phyloP scores from a whole-genome alignment of 768 basidiomycete genomes.

The Trametes meyenii region DNA sequence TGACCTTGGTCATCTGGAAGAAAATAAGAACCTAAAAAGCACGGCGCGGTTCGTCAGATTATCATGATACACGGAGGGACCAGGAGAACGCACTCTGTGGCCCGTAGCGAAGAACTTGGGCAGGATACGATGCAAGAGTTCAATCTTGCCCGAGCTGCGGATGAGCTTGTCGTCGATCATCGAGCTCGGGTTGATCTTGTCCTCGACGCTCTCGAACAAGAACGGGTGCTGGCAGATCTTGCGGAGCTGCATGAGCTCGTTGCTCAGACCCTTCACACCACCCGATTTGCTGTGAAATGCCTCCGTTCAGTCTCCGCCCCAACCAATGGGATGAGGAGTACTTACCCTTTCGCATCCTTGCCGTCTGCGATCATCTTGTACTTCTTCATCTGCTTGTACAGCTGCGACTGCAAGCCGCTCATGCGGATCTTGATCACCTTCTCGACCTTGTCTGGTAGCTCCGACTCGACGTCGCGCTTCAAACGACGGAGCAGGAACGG shows the following conservation, averaged over 20 bases:
- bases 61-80: background rate
- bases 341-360: slow-evolving; percentile 73
- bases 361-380: slow-evolving; percentile 95
- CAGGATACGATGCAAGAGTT: slow-evolving; percentile 85
- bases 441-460: slow-evolving; percentile 96
- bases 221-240: slow-evolving; percentile 99
- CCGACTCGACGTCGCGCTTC: slow-evolving; percentile 97
- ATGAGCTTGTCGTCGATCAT: slow-evolving; percentile 84
- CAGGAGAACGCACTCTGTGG: slow-evolving; percentile 66
- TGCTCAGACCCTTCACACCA: slow-evolving; percentile 88
- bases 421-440: slow-evolving; percentile 97
- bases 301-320: background rate
- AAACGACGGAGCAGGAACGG: slow-evolving; percentile 91
- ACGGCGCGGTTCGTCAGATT: background rate
- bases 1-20: slow-evolving; percentile 99
- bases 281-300: slow-evolving; percentile 34
- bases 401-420: slow-evolving; percentile 87
- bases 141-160: slow-evolving; percentile 91
- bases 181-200: slow-evolving; percentile 85
- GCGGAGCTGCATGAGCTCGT: slow-evolving; percentile 96
- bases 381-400: slow-evolving; percentile 98
- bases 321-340: slow-evolving; percentile 18
- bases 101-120: slow-evolving; percentile 94
- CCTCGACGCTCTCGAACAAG: slow-evolving; percentile 93
- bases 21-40: slow-evolving; percentile 96